Percentiles rank a stretch among this genome's conserved stretches.
Conservation (phyloP, 768 basidiomycete genomes). For the Pulveroboletus sp. region DNA sequence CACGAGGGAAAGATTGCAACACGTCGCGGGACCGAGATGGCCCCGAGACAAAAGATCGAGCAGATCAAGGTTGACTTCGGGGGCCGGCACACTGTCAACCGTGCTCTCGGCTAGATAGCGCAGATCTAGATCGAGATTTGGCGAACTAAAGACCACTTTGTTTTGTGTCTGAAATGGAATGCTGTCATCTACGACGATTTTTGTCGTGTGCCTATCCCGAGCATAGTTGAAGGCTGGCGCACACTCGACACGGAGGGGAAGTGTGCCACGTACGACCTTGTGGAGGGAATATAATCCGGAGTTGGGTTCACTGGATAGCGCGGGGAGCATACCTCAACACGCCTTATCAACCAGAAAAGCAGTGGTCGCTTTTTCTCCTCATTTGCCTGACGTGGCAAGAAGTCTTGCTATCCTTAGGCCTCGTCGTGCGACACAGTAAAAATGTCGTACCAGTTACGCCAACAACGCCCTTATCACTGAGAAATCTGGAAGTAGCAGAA, state of each 20-base stretch:
- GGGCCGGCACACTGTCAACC: conserved; percentile 45
- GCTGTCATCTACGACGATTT: conserved; percentile 47
- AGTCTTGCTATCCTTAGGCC: conserved; percentile 46
- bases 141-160: conserved; percentile 61
- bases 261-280: conserved; percentile 74
- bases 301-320: not conserved
- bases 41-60: conserved; percentile 68
- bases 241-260: conserved; percentile 82
- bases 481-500: conserved; percentile 43
- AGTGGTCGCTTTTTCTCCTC: conserved; percentile 51
- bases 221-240: conserved; percentile 98
- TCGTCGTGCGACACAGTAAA: not conserved
- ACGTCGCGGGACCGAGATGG: conserved; percentile 66
- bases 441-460: conserved; percentile 61
- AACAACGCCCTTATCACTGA: conserved; percentile 84
- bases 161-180: conserved; percentile 38
- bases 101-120: conserved; percentile 64
- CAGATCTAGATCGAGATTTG: conserved; percentile 62
- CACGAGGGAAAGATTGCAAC: conserved; percentile 51
- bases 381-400: conserved; percentile 59
- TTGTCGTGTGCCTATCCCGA: conserved; percentile 63
- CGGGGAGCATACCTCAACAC: conserved; percentile 52
- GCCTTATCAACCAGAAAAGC: conserved; percentile 79
- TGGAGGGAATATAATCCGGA: not conserved
- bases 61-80: conserved; percentile 51